Evolutionary conservation across 2,329 filamentous ascomycete species (phyloP), one percentile per base, ranked within the genome.

Genomic region (Penicillium olsonii): DNA sequence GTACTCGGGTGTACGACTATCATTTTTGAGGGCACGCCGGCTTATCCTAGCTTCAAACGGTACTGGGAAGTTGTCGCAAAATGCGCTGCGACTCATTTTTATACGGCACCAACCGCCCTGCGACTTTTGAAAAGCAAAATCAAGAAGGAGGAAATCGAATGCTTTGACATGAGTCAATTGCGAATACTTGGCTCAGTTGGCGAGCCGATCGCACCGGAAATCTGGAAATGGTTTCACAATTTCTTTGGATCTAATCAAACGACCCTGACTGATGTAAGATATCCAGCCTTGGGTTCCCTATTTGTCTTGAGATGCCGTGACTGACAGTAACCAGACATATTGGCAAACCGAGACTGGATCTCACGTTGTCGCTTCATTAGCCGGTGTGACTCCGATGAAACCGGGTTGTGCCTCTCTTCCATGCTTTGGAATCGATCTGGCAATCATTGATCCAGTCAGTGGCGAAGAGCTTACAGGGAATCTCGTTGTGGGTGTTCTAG

Each of bases 301-400:
- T n/a, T n/a, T n/a, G n/a, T n/a, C n/a, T n/a, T n/a, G n/a, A n/a
- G n/a, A n/a, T n/a, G n/a, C n/a, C n/a, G n/a, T n/a, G n/a, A n/a
- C n/a, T n/a, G 45, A 38, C 18, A 12, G 26, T 29, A 14, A 35
- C 26, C 29, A 37, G 29, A 96, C 92, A 44, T 96, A 96, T 81
- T 96, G 92, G 92, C 92, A 96, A 82, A 96, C 92, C 41, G 92
- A 96, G 78, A 96, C 92, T 1, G 92, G 92, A 48, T 96, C 88
- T 55, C 85, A 96, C 73, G 90, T 95, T 65, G 95, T 96, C 69
- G 88, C 90, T 3, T 92, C 92, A 12, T 79, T 96, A 48, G 90
- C 87, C 38, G 92, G 92, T 66, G 81, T 96, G 31, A 96, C 91
- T 0, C 90, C 91, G 17, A 96, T 92, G 19, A 96, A 96, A 77